Evolutionary conservation across 805 yeast genomes (phyloP).

Genomic region (Wickerhamiella galacta): DNA sequence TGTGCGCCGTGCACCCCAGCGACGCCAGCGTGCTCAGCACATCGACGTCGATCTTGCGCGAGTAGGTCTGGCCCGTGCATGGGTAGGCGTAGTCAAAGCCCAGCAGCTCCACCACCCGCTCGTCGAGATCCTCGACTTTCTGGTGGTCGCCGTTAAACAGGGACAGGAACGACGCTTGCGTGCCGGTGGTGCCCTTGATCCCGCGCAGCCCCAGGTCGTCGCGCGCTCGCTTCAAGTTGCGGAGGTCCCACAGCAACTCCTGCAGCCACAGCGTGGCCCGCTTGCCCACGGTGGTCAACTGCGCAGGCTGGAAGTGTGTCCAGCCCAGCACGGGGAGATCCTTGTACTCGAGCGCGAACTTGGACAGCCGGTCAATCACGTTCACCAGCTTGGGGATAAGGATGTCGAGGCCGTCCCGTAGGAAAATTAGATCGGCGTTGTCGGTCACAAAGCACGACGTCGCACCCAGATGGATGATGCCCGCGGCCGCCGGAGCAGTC

Average conservation of each 20-base stretch:
- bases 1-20: constrained; percentile 90
- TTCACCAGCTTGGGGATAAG: constrained; percentile 90
- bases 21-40: constrained; percentile 84
- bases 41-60: constrained; percentile 94
- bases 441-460: constrained; percentile 97
- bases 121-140: constrained; percentile 83
- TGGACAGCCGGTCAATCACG: constrained; percentile 75
- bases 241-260: constrained; percentile 92
- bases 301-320: constrained; percentile 99
- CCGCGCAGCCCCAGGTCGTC: constrained; percentile 94
- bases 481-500: constrained; percentile 89
- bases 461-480: constrained; percentile 95
- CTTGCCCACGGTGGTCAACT: constrained; percentile 95
- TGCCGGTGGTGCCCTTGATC: constrained; percentile 98
- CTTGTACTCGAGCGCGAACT: constrained; percentile 82
- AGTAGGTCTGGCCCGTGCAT: constrained; percentile 97
- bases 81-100: constrained; percentile 95
- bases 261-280: constrained; percentile 96
- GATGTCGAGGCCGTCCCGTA: constrained; percentile 88
- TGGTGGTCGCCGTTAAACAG: constrained; percentile 94
- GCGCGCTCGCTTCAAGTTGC: constrained; percentile 91
- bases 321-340: constrained; percentile 95
- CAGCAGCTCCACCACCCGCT: constrained; percentile 77
- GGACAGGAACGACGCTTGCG: constrained; percentile 91
- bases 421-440: constrained; percentile 90